A percentile compares a stretch with the other conserved stretches of the same genome.
phyloP scores from a whole-genome alignment of 2,329 filamentous ascomycete species.

The Eutypella sp. region DNA sequence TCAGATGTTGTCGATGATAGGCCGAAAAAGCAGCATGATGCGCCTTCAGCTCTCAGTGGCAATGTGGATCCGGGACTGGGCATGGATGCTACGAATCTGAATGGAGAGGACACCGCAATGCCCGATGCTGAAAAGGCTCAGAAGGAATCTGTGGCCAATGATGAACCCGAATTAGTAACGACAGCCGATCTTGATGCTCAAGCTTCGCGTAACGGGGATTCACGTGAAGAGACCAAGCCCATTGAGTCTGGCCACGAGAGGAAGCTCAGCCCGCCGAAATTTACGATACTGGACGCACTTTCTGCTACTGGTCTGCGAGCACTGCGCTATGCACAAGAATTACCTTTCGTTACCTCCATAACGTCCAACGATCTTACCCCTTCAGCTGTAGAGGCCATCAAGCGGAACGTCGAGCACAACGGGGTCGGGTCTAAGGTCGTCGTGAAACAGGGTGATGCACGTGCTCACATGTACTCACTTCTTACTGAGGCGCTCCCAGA shows the following conservation, averaged over 20 bases:
- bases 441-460: constrained; percentile 74
- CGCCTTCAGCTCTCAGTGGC: constrained; percentile 7
- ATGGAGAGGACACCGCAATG: constrained; percentile 10
- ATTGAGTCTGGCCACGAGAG: constrained; percentile 11
- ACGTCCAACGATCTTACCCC: constrained; percentile 86
- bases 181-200: constrained; percentile 7
- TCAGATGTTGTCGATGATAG: constrained; percentile 12
- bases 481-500: constrained; percentile 48
- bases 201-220: constrained; percentile 8
- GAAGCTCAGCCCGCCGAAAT: constrained; percentile 38
- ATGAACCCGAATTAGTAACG: constrained; percentile 3
- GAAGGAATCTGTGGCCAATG: background rate
- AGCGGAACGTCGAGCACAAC: constrained; percentile 81
- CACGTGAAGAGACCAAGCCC: constrained; percentile 7
- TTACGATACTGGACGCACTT: constrained; percentile 89
- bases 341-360: constrained; percentile 75
- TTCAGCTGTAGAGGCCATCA: constrained; percentile 74
- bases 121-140: constrained; percentile 14
- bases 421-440: constrained; percentile 64
- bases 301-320: constrained; percentile 91
- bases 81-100: background rate
- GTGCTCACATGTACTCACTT: constrained; percentile 82
- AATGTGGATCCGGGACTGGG: constrained; percentile 1
- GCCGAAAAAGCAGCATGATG: constrained; percentile 19
- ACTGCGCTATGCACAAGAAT: constrained; percentile 83